Evolutionary conservation across 768 basidiomycete genomes (phyloP).

Genomic region (Xanthoconium stramineum): DNA sequence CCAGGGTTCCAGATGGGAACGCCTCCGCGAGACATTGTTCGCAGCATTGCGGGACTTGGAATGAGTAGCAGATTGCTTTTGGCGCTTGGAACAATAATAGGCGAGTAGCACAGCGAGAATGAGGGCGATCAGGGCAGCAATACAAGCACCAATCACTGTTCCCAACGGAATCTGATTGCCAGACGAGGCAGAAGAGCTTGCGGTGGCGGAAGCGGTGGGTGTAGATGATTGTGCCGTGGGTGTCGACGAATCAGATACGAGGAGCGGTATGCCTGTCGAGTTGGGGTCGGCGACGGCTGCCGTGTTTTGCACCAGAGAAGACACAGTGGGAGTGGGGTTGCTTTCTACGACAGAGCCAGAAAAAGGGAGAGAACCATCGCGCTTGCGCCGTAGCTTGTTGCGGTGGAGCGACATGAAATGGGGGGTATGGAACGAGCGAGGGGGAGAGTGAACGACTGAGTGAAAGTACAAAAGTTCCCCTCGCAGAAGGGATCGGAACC

Average conservation of each 20-base stretch:
- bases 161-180: conserved; percentile 30
- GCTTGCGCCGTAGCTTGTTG: conserved; percentile 11
- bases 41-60: conserved; percentile 39
- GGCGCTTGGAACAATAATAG: conserved; percentile 50
- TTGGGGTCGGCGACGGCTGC: background rate
- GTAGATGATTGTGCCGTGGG: conserved; percentile 8
- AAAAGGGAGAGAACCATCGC: conserved; percentile 10
- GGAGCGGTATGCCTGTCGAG: conserved; percentile 16
- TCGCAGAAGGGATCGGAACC: conserved; percentile 22
- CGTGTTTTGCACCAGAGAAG: conserved; percentile 23
- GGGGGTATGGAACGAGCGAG: conserved; percentile 1
- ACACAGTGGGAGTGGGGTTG: conserved; percentile 25
- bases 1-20: conserved; percentile 48
- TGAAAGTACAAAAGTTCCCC: conserved; percentile 8
- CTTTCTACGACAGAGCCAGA: conserved; percentile 26
- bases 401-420: conserved; percentile 16
- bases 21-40: conserved; percentile 44
- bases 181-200: conserved; percentile 12
- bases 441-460: conserved; percentile 2
- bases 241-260: background rate
- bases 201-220: background rate
- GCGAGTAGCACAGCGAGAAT: conserved; percentile 48
- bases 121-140: conserved; percentile 55
- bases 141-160: conserved; percentile 61
- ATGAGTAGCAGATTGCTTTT: conserved; percentile 18